Evolutionary conservation across 345 rosid species (phyloP).

Genomic region (Diplotaxis tenuifolia): DNA sequence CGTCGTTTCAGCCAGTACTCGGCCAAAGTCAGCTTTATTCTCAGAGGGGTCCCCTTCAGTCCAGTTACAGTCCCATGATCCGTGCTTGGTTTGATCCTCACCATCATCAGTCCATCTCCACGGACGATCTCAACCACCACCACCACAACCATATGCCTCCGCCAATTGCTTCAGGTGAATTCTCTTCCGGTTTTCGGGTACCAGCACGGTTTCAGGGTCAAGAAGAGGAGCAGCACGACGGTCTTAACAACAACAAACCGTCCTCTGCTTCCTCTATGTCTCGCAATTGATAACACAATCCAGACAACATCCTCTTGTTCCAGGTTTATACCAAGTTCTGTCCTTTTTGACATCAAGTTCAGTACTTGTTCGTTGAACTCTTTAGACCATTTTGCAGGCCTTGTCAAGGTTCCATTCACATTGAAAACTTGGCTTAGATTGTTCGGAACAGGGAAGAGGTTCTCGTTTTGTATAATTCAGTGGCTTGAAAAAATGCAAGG

Average conservation of each 20-base stretch:
- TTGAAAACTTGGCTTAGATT: constrained; percentile 24
- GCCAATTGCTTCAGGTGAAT: constrained; percentile 54
- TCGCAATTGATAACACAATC: constrained; percentile 58
- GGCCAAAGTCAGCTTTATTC: constrained; percentile 73
- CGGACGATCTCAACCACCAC: constrained; percentile 27
- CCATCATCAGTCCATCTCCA: constrained; percentile 38
- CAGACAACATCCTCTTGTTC: constrained; percentile 22
- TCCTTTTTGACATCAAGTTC: not conserved
- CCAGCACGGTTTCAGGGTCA: constrained; percentile 94
- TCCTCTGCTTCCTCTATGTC: constrained; percentile 84
- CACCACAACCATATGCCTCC: constrained; percentile 34
- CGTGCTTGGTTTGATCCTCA: constrained; percentile 78
- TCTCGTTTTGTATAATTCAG: constrained; percentile 36
- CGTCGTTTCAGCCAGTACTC: constrained; percentile 53
- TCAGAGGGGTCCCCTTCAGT: constrained; percentile 99
- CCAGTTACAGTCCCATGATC: constrained; percentile 79
- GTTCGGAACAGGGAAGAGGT: constrained; percentile 14
- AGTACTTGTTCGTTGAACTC: constrained; percentile 7
- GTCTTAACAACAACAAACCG: constrained; percentile 68
- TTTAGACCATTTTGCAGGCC: constrained; percentile 6
- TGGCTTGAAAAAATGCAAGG: constrained; percentile 44
- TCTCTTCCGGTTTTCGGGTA: constrained; percentile 63
- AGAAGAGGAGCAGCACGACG: constrained; percentile 81
- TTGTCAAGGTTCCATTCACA: constrained; percentile 20
- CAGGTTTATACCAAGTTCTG: constrained; percentile 40